Evolutionary conservation across 306 rosid species (phyloP).

Genomic region (Rosa lucieae): DNA sequence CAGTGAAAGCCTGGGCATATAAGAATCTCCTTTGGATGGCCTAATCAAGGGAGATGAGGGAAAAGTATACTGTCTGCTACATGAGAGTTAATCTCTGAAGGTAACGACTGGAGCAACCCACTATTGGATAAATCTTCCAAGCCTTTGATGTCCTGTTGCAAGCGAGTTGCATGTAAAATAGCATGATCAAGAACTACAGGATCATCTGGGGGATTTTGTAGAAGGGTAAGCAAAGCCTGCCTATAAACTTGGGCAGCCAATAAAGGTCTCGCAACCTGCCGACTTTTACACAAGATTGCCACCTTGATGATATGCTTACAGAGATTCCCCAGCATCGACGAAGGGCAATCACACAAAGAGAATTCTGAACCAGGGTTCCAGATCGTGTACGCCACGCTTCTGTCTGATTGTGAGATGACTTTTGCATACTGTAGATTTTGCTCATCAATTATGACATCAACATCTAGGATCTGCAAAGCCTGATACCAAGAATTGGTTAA

Average conservation of each 20-base stretch:
- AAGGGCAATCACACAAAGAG: conserved; percentile 73
- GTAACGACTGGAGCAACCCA: conserved; percentile 65
- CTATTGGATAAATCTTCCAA: conserved; percentile 54
- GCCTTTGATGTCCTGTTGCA: conserved; percentile 67
- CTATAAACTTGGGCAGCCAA: conserved; percentile 64
- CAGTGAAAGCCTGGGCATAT: background rate
- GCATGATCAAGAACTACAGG: conserved; percentile 70
- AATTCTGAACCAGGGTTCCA: conserved; percentile 86
- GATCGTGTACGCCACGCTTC: conserved; percentile 54
- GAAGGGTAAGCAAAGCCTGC: conserved; percentile 57
- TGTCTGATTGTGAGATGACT: conserved; percentile 63
- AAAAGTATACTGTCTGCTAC: conserved; percentile 41
- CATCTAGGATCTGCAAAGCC: conserved; percentile 66
- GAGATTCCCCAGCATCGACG: conserved; percentile 71
- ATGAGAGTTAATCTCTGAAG: conserved; percentile 54
- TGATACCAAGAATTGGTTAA: conserved; percentile 61
- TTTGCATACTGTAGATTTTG: conserved; percentile 65
- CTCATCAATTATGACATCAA: conserved; percentile 61
- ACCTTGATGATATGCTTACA: conserved; percentile 78
- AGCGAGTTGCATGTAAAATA: conserved; percentile 46
- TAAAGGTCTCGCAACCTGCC: conserved; percentile 60
- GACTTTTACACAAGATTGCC: conserved; percentile 57
- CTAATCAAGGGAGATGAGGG: conserved; percentile 42
- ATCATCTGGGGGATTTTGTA: conserved; percentile 65
- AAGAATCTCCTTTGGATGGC: conserved; percentile 1